These are phyloP conservation scores for Phytophthora pini DNA, from an alignment of 352 stramenopile genomes.

Conservation along the genomic window DNA sequence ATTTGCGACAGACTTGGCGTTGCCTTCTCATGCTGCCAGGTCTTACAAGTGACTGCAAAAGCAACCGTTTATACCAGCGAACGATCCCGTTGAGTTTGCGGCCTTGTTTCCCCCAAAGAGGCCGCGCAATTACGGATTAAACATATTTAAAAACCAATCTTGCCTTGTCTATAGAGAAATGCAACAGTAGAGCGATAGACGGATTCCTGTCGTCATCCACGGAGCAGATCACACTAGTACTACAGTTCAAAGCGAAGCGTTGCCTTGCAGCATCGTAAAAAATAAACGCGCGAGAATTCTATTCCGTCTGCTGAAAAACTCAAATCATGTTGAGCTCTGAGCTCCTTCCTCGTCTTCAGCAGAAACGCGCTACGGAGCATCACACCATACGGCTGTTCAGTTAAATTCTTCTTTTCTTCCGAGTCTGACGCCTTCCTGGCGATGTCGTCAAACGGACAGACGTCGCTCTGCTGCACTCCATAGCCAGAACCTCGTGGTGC, in stretches of 20 bases:
- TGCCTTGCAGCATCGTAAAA: conserved; percentile 6
- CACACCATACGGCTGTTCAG: background rate
- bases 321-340: conserved; percentile 12
- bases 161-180: too few species aligned
- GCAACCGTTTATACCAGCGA: conserved; percentile 86
- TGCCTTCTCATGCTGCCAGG: conserved; percentile 63
- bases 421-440: conserved; percentile 2
- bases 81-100: conserved; percentile 87
- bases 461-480: background rate
- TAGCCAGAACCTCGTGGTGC: background rate
- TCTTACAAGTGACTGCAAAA: conserved; percentile 90
- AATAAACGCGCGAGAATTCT: conserved; percentile 18
- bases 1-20: conserved; percentile 86
- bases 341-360: conserved; percentile 13
- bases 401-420: conserved; percentile 15
- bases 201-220: too few species aligned
- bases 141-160: conserved; percentile 41
- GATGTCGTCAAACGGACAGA: conserved; percentile 2
- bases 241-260: background rate
- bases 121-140: conserved; percentile 84
- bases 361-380: conserved; percentile 13
- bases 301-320: conserved; percentile 19
- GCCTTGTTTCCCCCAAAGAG: conserved; percentile 69
- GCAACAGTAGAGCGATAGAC: background rate
- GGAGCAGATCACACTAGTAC: background rate